Conservation (phyloP, 2,329 filamentous ascomycete species). For the Simplicillium sp. region DNA sequence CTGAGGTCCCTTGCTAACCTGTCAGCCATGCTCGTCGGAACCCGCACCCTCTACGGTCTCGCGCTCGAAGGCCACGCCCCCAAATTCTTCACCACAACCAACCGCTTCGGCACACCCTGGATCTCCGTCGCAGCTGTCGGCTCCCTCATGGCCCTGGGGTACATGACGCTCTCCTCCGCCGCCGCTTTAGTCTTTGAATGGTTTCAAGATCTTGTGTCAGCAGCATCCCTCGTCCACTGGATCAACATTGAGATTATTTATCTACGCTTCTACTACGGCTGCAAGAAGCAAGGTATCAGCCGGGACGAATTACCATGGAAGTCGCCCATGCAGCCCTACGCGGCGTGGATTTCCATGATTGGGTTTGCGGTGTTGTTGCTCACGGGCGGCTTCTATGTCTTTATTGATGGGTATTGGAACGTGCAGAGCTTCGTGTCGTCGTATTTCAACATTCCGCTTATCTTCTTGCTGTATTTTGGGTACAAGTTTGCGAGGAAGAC, state of each 20-base stretch:
- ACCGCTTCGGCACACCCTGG: constrained; percentile 45
- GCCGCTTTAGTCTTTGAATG: constrained; percentile 53
- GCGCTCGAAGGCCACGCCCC: constrained; percentile 54
- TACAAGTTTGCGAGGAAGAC: constrained; percentile 35
- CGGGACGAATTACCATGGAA: constrained; percentile 33
- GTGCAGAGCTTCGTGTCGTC: constrained; percentile 47
- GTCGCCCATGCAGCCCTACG: constrained; percentile 44
- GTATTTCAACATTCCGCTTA: constrained; percentile 49
- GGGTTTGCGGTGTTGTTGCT: constrained; percentile 47
- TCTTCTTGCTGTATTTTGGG: constrained; percentile 43
- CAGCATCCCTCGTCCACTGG: constrained; percentile 43
- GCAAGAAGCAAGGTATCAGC: constrained; percentile 36
- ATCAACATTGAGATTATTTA: constrained; percentile 40
- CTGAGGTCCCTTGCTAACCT: too few species aligned
- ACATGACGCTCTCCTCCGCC: constrained; percentile 50
- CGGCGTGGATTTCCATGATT: constrained; percentile 45
- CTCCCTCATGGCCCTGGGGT: constrained; percentile 50
- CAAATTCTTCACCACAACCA: constrained; percentile 43
- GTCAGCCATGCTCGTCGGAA: constrained; percentile 26
- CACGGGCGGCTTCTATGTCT: constrained; percentile 62
- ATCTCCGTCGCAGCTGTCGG: constrained; percentile 33
- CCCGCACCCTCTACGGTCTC: constrained; percentile 54
- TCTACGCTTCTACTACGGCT: constrained; percentile 41
- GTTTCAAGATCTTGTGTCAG: constrained; percentile 54
- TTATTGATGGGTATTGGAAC: constrained; percentile 53